Conservation (phyloP, 371 early-diverging fungal genomes). For the Lichtheimia corymbifera region DNA sequence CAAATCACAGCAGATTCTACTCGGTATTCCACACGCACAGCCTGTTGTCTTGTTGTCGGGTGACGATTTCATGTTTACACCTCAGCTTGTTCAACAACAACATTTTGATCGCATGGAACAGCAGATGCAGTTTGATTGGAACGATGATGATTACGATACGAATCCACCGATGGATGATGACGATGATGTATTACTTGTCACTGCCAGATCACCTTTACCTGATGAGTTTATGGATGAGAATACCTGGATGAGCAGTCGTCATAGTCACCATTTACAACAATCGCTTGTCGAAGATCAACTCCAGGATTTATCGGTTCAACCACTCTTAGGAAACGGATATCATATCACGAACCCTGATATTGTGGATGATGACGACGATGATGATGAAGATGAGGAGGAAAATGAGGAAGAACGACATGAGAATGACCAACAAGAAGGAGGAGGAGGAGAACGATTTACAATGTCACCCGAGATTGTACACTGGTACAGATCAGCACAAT, state of each 20-base stretch:
- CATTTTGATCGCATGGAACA: slow-evolving; percentile 19
- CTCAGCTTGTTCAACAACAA: slow-evolving; percentile 32
- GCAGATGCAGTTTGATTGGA: slow-evolving; percentile 15
- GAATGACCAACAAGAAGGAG: not conserved
- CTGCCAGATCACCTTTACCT: slow-evolving; percentile 29
- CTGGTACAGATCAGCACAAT: slow-evolving; percentile 37
- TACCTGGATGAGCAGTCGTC: slow-evolving; percentile 43
- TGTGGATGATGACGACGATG: slow-evolving; percentile 3
- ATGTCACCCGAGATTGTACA: slow-evolving; percentile 39
- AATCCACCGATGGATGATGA: slow-evolving; percentile 5
- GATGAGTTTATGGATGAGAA: slow-evolving; percentile 44
- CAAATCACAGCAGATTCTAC: slow-evolving; percentile 49
- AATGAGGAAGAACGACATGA: slow-evolving; percentile 8
- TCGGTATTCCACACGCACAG: slow-evolving; percentile 36
- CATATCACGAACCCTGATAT: too few species aligned
- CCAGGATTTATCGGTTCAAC: slow-evolving; percentile 5
- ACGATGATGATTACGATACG: slow-evolving; percentile 15
- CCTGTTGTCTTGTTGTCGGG: slow-evolving; percentile 43
- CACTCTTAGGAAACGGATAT: not conserved
- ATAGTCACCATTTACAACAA: slow-evolving; percentile 11
- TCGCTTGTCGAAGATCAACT: not conserved
- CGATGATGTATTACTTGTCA: slow-evolving; percentile 20
- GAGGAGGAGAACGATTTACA: slow-evolving; percentile 19
- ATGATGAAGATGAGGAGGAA: not conserved
- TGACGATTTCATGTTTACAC: slow-evolving; percentile 53